Evolutionary conservation across 805 yeast genomes (phyloP).

Genomic region (Candida easanensis): DNA sequence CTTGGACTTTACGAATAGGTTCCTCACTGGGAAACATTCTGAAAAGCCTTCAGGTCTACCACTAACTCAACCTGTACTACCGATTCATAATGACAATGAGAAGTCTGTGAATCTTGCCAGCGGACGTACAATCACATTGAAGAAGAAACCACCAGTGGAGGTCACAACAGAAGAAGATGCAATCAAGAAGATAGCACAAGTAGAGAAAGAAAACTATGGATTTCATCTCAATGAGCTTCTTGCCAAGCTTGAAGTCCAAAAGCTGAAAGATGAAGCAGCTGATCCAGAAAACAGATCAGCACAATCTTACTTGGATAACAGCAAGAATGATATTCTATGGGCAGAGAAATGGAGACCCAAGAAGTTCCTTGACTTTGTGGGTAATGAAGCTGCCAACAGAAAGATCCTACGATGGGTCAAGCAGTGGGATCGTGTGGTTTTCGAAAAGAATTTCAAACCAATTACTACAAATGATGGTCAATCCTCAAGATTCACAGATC

Average conservation of each 20-base stretch:
- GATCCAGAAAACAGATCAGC: not conserved
- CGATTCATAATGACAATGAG: slow-evolving; percentile 10
- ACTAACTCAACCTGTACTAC: slow-evolving; percentile 2
- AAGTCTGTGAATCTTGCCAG: slow-evolving; percentile 18
- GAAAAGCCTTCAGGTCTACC: not conserved
- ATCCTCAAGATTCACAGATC: slow-evolving; percentile 35
- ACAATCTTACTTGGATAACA: slow-evolving; percentile 3
- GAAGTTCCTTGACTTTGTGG: slow-evolving; percentile 62
- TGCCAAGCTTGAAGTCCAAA: slow-evolving; percentile 30
- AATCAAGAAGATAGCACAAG: not conserved
- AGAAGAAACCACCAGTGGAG: slow-evolving; percentile 4
- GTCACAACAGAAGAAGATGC: not conserved
- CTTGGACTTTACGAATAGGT: slow-evolving; percentile 21
- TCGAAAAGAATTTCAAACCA: slow-evolving; percentile 40
- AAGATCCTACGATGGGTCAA: slow-evolving; percentile 59
- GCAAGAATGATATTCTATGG: slow-evolving; percentile 31
- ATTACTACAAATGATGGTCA: slow-evolving; percentile 15
- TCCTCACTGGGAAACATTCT: slow-evolving; percentile 8
- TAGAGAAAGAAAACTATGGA: slow-evolving; percentile 30
- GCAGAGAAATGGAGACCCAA: slow-evolving; percentile 70
- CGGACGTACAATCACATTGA: slow-evolving; percentile 19
- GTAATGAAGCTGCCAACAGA: slow-evolving; percentile 65
- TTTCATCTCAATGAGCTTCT: slow-evolving; percentile 36
- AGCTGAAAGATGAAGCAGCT: slow-evolving; percentile 12
- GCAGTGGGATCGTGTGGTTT: slow-evolving; percentile 62